Conservation (phyloP, 768 basidiomycete species). For the Leucocoprinus sp. region DNA sequence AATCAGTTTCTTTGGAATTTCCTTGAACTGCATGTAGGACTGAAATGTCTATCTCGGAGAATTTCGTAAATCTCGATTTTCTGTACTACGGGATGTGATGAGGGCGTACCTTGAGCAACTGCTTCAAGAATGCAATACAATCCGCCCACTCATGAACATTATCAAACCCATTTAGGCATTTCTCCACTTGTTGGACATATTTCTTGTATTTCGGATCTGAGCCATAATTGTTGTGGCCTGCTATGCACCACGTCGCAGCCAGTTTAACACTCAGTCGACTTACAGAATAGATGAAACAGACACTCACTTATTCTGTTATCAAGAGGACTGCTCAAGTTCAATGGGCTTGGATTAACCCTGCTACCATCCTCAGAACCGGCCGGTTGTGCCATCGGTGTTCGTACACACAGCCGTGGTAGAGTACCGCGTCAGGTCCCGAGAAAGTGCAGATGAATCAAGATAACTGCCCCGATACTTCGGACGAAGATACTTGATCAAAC, state of each 20-base stretch:
- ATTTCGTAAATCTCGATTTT: not conserved
- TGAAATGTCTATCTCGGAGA: constrained; percentile 92
- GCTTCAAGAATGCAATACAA: constrained; percentile 94
- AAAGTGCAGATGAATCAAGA: too few relatives aligned
- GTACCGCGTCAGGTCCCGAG: not conserved
- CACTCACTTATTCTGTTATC: constrained; percentile 40
- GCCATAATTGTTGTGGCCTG: constrained; percentile 47
- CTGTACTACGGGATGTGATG: not conserved
- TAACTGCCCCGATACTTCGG: too few relatives aligned
- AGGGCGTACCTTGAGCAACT: constrained; percentile 54
- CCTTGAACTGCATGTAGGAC: constrained; percentile 88
- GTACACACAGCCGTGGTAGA: not conserved
- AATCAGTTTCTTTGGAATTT: constrained; percentile 90
- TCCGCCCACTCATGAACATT: constrained; percentile 99
- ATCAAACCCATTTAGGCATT: constrained; percentile 87
- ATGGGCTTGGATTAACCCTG: not conserved
- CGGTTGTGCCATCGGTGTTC: not conserved
- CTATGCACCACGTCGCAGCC: constrained; percentile 22
- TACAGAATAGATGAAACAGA: constrained; percentile 25
- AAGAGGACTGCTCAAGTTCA: not conserved
- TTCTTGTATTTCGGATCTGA: constrained; percentile 93
- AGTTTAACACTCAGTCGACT: not conserved
- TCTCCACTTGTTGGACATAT: constrained; percentile 87
- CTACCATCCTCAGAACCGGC: not conserved
- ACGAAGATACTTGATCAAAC: too few relatives aligned